These are phyloP conservation scores for Arabidopsis lyrata DNA, from an alignment of 441 rosid genomes.

Conservation along the genomic window DNA sequence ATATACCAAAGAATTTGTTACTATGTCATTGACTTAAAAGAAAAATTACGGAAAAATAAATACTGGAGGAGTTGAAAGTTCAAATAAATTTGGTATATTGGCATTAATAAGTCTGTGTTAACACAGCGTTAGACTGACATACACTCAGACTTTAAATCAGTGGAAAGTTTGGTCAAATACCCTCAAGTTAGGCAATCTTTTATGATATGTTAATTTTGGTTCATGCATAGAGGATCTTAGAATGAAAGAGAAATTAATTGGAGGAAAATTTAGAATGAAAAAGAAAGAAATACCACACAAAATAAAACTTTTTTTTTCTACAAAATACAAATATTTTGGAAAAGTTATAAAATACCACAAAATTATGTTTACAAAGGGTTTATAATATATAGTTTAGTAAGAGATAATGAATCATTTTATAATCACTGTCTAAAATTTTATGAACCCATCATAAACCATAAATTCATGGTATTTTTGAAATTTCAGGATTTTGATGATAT, in stretches of 20 bases:
- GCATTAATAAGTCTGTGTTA: not conserved
- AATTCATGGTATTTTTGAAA: not conserved
- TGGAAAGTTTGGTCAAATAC: conserved; percentile 14
- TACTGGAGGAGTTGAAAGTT: not conserved
- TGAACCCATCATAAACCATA: not conserved
- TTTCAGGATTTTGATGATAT: not conserved
- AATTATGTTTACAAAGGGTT: not conserved
- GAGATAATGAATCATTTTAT: too few relatives aligned
- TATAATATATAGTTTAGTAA: not conserved
- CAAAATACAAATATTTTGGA: too few relatives aligned
- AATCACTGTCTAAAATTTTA: too few relatives aligned
- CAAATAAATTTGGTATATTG: conserved; percentile 18
- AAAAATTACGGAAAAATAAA: not conserved
- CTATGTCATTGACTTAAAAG: not conserved
- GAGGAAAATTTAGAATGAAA: too few relatives aligned
- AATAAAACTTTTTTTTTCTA: too few relatives aligned
- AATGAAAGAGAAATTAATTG: too few relatives aligned
- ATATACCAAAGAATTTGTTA: too few relatives aligned
- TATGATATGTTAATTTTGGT: not conserved
- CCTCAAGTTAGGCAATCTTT: conserved; percentile 6
- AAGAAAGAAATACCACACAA: too few relatives aligned
- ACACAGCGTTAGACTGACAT: conserved; percentile 1
- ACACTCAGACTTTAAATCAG: conserved; percentile 1
- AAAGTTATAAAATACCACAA: not conserved
- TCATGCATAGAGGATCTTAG: not conserved